phyloP scores from a whole-genome alignment of 192 early-diverging fungal genomes.

The Geosiphon pyriformis region DNA sequence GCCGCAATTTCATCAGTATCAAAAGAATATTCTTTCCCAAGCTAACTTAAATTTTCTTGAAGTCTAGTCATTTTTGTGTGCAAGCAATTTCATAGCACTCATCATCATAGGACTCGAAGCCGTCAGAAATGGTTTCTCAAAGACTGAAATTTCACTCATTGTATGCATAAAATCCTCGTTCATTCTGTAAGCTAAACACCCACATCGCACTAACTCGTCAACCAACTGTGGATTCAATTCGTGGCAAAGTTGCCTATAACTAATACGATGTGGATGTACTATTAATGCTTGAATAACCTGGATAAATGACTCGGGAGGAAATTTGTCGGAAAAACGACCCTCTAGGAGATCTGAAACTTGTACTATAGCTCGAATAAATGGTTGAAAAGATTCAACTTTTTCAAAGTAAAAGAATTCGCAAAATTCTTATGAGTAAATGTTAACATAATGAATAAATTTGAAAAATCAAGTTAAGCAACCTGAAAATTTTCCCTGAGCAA shows the following conservation, averaged over 20 bases:
- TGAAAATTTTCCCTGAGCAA: neutral
- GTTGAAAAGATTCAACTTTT: constrained; percentile 8
- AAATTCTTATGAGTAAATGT: neutral
- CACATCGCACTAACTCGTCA: neutral
- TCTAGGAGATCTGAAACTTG: neutral
- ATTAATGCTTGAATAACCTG: neutral
- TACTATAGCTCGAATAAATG: neutral
- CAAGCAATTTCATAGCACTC: neutral
- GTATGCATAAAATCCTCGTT: neutral
- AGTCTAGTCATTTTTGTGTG: neutral
- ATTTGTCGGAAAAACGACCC: neutral
- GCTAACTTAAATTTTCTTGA: too few relatives aligned
- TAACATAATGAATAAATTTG: neutral
- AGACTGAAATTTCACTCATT: neutral
- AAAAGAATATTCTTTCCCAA: too few relatives aligned
- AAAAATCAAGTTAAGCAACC: neutral
- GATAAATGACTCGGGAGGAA: neutral
- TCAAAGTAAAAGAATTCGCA: neutral
- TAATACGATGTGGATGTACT: neutral
- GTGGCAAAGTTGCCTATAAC: neutral
- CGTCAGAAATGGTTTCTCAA: neutral
- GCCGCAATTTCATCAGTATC: too few relatives aligned
- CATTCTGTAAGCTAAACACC: neutral
- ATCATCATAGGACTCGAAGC: neutral
- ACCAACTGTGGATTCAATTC: neutral